phyloP scores from a whole-genome alignment of 192 early-diverging fungal genomes.

The Dimargaris cristalligena region DNA sequence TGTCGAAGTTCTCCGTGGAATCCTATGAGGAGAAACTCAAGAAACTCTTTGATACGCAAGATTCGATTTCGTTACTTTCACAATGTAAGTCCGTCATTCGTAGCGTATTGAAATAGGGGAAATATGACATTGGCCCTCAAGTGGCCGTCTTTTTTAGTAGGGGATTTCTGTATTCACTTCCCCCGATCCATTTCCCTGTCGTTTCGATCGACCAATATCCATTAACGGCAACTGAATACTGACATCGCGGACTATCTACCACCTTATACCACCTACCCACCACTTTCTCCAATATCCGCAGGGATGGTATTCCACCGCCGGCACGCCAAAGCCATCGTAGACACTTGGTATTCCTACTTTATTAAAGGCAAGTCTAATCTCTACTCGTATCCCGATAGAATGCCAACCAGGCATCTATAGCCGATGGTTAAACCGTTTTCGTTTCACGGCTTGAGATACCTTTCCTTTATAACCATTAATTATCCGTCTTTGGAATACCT shows the following conservation, averaged over 20 bases:
- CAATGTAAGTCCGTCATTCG: conserved; percentile 12
- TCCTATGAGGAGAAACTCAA: conserved; percentile 11
- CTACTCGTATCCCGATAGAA: not conserved
- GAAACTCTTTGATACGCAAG: conserved; percentile 15
- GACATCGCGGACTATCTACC: not conserved
- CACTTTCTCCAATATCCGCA: not conserved
- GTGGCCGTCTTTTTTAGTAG: not conserved
- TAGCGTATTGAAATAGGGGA: not conserved
- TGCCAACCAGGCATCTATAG: not conserved
- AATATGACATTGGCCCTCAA: not conserved
- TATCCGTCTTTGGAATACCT: not conserved
- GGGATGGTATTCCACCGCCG: not conserved
- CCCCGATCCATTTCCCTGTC: too few species aligned
- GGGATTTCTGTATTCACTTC: not conserved
- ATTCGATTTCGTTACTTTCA: conserved; percentile 16
- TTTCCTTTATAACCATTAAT: not conserved
- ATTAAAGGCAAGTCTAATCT: not conserved
- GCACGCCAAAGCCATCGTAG: not conserved
- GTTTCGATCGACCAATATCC: not conserved
- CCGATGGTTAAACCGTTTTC: not conserved
- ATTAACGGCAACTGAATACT: not conserved
- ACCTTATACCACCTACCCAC: not conserved
- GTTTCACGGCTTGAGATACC: not conserved
- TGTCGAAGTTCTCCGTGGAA: not conserved
- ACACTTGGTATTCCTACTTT: not conserved